A percentile compares a stretch with the other conserved stretches of the same genome.
Evolutionary conservation across 176 grass and related monocot genomes (phyloP).

Genomic region (Phoenix roebelenii): DNA sequence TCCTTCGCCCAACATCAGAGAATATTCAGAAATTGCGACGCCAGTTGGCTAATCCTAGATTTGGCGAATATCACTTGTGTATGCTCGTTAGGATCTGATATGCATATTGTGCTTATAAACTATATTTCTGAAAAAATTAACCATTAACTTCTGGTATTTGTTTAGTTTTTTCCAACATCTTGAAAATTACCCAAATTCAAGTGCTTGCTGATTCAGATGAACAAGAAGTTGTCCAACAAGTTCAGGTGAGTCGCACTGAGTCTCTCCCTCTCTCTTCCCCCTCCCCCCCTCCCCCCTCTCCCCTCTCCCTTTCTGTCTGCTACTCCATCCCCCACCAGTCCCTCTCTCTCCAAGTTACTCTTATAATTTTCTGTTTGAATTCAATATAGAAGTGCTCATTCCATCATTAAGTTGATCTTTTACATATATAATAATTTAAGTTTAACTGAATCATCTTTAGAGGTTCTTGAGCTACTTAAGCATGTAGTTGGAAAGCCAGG

Average conservation of each 20-base stretch:
- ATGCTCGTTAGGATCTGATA: conserved; percentile 14
- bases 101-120: background rate
- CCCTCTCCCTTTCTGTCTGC: too few species aligned
- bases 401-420: too few species aligned
- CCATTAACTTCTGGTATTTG: background rate
- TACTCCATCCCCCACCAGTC: too few species aligned
- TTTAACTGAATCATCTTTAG: too few species aligned
- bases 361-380: too few species aligned
- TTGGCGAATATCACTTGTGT: conserved; percentile 91
- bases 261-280: background rate
- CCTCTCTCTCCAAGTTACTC: too few species aligned
- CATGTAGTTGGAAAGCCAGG: too few species aligned
- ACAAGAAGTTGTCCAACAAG: conserved; percentile 92
- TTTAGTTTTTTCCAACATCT: conserved; percentile 90
- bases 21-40: conserved; percentile 88
- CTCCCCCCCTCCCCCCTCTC: too few species aligned
- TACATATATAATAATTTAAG: too few species aligned
- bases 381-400: too few species aligned
- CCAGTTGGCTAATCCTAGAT: conserved; percentile 66
- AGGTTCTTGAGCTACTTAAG: too few species aligned
- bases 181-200: conserved; percentile 95
- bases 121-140: too few species aligned
- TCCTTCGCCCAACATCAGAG: conserved; percentile 66
- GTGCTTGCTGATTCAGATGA: conserved; percentile 95
- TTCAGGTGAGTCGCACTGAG: conserved; percentile 48